These are phyloP conservation scores for Carallia brachiata DNA, from an alignment of 345 rosid genomes.

Conservation along the genomic window DNA sequence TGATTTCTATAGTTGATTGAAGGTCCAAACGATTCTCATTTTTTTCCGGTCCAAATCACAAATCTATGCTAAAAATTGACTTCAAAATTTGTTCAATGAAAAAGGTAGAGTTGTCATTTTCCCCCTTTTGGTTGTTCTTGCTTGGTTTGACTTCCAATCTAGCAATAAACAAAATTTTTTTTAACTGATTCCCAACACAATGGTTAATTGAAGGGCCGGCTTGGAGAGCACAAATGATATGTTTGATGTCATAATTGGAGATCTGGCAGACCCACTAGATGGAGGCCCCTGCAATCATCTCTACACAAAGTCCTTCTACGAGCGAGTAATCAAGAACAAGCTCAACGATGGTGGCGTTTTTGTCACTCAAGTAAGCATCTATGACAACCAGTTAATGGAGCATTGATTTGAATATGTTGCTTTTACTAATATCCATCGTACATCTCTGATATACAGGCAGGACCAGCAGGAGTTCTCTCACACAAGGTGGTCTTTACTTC, in stretches of 20 bases:
- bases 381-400: no score
- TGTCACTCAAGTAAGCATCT: conserved; percentile 21
- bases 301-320: conserved; percentile 22
- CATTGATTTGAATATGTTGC: no score
- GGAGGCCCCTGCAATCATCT: conserved; percentile 22
- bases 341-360: conserved; percentile 20
- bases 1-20: no score
- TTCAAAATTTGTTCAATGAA: no score
- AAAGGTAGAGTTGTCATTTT: no score
- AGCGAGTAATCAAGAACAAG: conserved; percentile 10
- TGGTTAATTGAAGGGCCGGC: conserved; percentile 7
- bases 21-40: no score
- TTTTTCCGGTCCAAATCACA: no score
- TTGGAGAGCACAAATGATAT: conserved; percentile 11
- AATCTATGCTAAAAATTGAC: no score
- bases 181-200: background rate
- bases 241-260: conserved; percentile 22
- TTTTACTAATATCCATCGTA: background rate
- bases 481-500: conserved; percentile 25
- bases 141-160: no score
- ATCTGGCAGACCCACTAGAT: conserved; percentile 23
- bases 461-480: conserved; percentile 17
- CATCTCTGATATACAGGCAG: background rate
- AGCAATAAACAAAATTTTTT: no score
- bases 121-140: no score